Conservation (phyloP, 768 basidiomycete species). For the Boletus patriciae region DNA sequence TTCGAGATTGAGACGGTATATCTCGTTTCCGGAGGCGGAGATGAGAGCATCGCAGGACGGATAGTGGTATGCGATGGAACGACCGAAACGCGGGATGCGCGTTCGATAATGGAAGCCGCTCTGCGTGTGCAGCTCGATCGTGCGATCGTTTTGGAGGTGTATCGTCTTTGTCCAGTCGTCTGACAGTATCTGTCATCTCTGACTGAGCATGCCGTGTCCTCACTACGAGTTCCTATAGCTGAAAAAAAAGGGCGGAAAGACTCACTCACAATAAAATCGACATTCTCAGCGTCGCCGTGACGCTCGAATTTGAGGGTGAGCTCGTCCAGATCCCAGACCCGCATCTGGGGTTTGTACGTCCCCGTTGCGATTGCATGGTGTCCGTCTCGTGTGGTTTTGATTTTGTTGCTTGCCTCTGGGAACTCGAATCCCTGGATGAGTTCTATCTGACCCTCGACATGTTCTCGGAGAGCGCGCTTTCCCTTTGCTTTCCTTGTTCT, state of each 20-base stretch:
- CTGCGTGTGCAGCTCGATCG: constrained; percentile 91
- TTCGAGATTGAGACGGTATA: constrained; percentile 93
- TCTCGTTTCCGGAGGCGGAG: constrained; percentile 79
- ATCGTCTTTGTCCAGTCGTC: constrained; percentile 99
- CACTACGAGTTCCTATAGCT: neutral
- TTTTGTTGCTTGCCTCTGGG: constrained; percentile 90
- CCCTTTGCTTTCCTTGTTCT: constrained; percentile 53
- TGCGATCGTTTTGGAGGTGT: constrained; percentile 95
- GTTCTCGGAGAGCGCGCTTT: constrained; percentile 67
- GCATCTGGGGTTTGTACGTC: constrained; percentile 96
- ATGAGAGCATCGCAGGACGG: constrained; percentile 91
- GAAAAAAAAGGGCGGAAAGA: constrained; percentile 22
- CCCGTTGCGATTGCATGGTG: constrained; percentile 93
- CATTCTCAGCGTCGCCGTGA: constrained; percentile 94
- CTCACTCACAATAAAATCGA: constrained; percentile 94
- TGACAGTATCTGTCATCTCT: constrained; percentile 69
- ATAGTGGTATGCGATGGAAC: constrained; percentile 89
- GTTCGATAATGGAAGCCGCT: constrained; percentile 90
- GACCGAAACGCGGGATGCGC: constrained; percentile 92
- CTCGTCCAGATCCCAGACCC: constrained; percentile 93
- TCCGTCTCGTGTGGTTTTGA: constrained; percentile 90
- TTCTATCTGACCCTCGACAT: constrained; percentile 81
- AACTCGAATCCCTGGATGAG: constrained; percentile 97
- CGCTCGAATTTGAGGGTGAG: constrained; percentile 93
- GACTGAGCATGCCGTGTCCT: neutral